phyloP scores from a whole-genome alignment of 2,329 filamentous ascomycete species.

The Cladophialophora yegresii region DNA sequence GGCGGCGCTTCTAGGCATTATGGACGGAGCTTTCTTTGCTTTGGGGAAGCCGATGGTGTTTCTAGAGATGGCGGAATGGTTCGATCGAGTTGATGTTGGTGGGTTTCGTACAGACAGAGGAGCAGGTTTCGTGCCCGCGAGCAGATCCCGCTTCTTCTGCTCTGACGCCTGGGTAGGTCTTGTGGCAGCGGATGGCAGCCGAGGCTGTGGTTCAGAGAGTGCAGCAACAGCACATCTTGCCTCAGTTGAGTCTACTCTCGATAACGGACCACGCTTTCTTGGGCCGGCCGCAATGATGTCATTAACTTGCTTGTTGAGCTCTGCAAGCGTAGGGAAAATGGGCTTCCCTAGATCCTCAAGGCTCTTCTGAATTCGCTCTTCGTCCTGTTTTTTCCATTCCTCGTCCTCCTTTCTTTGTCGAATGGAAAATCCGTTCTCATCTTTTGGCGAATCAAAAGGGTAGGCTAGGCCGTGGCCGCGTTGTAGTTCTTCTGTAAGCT shows the following conservation, averaged over 20 bases:
- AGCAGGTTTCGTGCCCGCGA: constrained; percentile 23
- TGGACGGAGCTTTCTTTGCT: constrained; percentile 61
- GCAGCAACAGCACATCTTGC: constrained; percentile 47
- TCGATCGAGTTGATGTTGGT: constrained; percentile 59
- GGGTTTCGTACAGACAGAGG: constrained; percentile 45
- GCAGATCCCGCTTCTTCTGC: constrained; percentile 46
- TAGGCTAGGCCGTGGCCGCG: constrained; percentile 56
- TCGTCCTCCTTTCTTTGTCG: constrained; percentile 64
- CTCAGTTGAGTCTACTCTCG: constrained; percentile 44
- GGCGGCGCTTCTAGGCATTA: constrained; percentile 39
- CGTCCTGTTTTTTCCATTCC: constrained; percentile 67
- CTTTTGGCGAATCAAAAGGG: constrained; percentile 48
- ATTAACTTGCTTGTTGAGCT: constrained; percentile 58
- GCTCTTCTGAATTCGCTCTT: constrained; percentile 58
- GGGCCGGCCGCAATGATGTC: constrained; percentile 67
- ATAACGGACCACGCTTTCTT: constrained; percentile 39
- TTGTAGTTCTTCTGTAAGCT: constrained; percentile 56
- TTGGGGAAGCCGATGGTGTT: constrained; percentile 84
- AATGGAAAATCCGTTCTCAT: constrained; percentile 62
- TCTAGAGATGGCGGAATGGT: constrained; percentile 67
- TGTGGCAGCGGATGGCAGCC: constrained; percentile 38
- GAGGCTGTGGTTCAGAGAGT: constrained; percentile 41
- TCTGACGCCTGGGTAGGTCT: constrained; percentile 43
- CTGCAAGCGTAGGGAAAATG: constrained; percentile 23
- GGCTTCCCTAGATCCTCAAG: constrained; percentile 37